phyloP scores from a whole-genome alignment of 495 filamentous ascomycete genomes.

The Pseudotulostoma volvatum region DNA sequence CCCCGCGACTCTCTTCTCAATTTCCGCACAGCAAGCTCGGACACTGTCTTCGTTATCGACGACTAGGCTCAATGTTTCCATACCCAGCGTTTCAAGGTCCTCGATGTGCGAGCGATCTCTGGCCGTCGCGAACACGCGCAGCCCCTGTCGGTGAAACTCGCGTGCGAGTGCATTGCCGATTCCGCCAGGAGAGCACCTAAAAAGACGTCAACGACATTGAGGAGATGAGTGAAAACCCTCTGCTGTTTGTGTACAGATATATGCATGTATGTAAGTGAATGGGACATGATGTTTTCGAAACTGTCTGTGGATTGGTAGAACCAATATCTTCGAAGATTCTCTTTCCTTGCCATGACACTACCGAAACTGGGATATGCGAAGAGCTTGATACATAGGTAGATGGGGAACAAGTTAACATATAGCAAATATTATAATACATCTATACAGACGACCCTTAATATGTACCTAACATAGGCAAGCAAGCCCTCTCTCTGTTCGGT shows the following conservation, averaged over 20 bases:
- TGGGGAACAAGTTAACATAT: neutral
- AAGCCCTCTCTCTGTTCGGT: too few species aligned
- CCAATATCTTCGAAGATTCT: too few species aligned
- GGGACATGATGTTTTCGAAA: too few species aligned
- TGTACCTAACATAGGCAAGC: too few species aligned
- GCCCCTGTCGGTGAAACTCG: slow-evolving; percentile 34
- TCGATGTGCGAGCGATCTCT: slow-evolving; percentile 31
- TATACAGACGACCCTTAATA: too few species aligned
- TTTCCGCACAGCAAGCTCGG: slow-evolving; percentile 22
- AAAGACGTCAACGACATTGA: too few species aligned
- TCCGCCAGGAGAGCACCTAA: slow-evolving; percentile 39
- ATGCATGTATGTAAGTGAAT: too few species aligned
- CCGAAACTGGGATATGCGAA: too few species aligned
- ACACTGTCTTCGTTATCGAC: slow-evolving; percentile 34
- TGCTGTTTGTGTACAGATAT: neutral
- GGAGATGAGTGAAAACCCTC: neutral
- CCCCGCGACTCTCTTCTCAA: slow-evolving; percentile 25
- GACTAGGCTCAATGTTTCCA: slow-evolving; percentile 38
- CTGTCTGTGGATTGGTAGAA: too few species aligned
- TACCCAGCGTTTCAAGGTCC: slow-evolving; percentile 29
- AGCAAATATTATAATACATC: too few species aligned
- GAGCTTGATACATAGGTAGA: too few species aligned
- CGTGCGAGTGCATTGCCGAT: slow-evolving; percentile 42
- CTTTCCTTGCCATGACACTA: too few species aligned
- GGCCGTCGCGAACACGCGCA: slow-evolving; percentile 42